Evolutionary conservation across 1,139 yeast species (phyloP).

Genomic region (Blastobotrys petasosporus): DNA sequence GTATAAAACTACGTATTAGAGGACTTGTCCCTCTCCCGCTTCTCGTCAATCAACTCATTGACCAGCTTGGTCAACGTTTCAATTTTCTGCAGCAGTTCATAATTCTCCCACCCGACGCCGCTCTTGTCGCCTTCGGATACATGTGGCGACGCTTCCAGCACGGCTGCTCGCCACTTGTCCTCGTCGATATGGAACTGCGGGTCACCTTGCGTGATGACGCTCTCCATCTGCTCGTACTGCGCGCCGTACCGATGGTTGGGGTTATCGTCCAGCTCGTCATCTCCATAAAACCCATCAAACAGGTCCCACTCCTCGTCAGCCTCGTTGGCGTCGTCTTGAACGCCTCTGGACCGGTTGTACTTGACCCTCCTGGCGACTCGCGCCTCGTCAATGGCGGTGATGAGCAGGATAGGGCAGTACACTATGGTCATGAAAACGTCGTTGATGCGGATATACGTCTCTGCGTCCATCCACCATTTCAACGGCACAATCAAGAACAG

Average conservation of each 20-base stretch:
- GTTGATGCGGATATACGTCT: slow-evolving; percentile 24
- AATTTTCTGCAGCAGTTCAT: slow-evolving; percentile 44
- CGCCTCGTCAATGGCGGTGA: slow-evolving; percentile 60
- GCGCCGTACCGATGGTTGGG: slow-evolving; percentile 43
- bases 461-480: slow-evolving; percentile 35
- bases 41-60: slow-evolving; percentile 19
- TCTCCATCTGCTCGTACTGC: slow-evolving; percentile 45
- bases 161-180: slow-evolving; percentile 43
- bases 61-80: slow-evolving; percentile 33
- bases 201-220: slow-evolving; percentile 42
- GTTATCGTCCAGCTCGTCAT: slow-evolving; percentile 21
- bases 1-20: too few species aligned
- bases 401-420: slow-evolving; percentile 60
- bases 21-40: too few species aligned
- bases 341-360: slow-evolving; percentile 61
- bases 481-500: slow-evolving; percentile 40
- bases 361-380: slow-evolving; percentile 60
- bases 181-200: slow-evolving; percentile 57
- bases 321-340: slow-evolving; percentile 78
- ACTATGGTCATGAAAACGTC: slow-evolving; percentile 53
- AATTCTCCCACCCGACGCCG: slow-evolving; percentile 65
- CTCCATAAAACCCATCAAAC: slow-evolving; percentile 64
- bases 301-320: slow-evolving; percentile 75
- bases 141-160: slow-evolving; percentile 50
- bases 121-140: slow-evolving; percentile 47